Base-by-base conservation (phyloP, 805 yeast genomes). In the Saccharomycopsis malanga region DNA sequence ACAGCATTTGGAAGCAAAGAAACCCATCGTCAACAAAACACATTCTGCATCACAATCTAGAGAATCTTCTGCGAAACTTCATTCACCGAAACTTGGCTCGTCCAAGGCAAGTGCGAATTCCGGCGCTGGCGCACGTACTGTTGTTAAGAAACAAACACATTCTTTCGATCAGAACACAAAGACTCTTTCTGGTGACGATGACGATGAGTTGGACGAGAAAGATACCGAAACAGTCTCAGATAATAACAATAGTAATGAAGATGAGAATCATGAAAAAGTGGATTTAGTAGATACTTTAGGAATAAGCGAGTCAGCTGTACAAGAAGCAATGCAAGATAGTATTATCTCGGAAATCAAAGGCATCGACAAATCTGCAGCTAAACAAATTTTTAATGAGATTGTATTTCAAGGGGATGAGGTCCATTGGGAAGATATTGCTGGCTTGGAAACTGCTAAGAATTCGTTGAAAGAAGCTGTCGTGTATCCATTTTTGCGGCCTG, bases 341-440 rank as follows among this genome's bases (percentile, higher is more conserved):
- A 56, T 62, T 4, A 60, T 64, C 49, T 54, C 53, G 1, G 57
- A 59, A 7, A 44, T 63, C 22, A 57, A 59, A 30, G 97, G 97
- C 4, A 85, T 89, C 4, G 97, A 91, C 61, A 77, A 76, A 39
- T 56, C 58, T 7, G 83, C 95, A 0, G 95, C 95, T 3, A 74
- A 76, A 54, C 96, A 87, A 61, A 91, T 91, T 48, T 68, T 89
- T 49, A 84, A 83, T 54, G 98, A 91, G 58, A 87, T 93, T 50
- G 85, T 91, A 4, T 83, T 89, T 2, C 83, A 81, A 44, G 96
- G 96, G 23, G 98, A 91, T 61, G 86, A 87, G 57, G 95, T 93
- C 0, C 85, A 79, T 57, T 91, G 98, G 98, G 94, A 84, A 45
- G 98, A 91, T 60, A 87, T 91, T 56, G 96, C 96, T 0, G 98